Conservation (phyloP, 2,329 filamentous ascomycete genomes). For the Magnaporthiopsis incrustans region DNA sequence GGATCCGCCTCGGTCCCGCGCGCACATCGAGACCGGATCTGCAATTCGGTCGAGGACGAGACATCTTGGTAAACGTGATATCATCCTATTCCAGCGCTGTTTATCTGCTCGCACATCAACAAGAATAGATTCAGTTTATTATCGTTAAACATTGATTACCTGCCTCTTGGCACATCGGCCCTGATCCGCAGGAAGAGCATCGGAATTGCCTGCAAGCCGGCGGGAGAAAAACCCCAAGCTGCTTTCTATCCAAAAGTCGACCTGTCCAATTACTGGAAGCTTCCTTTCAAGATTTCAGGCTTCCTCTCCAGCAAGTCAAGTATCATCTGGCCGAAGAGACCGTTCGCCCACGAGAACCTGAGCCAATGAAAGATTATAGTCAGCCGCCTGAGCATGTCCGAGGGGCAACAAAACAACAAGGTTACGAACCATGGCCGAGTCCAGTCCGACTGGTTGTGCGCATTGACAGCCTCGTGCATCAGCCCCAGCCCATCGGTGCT, state of each 20-base stretch:
- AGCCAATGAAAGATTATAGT: slow-evolving; percentile 7
- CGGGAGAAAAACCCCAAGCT: background rate
- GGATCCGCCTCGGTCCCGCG: background rate
- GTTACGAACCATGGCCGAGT: slow-evolving; percentile 34
- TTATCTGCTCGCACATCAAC: background rate
- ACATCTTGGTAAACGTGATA: no score
- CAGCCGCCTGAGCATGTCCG: background rate
- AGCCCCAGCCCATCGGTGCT: slow-evolving; percentile 66
- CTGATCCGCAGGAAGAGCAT: no score
- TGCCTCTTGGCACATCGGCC: background rate
- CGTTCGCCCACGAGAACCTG: slow-evolving; percentile 91
- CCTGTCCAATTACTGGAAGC: slow-evolving; percentile 24
- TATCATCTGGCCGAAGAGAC: slow-evolving; percentile 76
- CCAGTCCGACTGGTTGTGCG: slow-evolving; percentile 42
- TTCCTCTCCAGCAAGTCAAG: slow-evolving; percentile 65
- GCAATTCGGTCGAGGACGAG: no score
- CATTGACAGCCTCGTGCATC: slow-evolving; percentile 73
- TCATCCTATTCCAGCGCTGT: background rate
- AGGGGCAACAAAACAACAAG: background rate
- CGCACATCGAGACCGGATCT: no score
- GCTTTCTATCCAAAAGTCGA: background rate
- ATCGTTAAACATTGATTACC: background rate
- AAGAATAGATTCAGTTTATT: background rate
- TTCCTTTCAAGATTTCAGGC: slow-evolving; percentile 40
- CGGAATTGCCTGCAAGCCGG: no score